Conservation (phyloP, 495 filamentous ascomycete species). For the Viridothelium virens region DNA sequence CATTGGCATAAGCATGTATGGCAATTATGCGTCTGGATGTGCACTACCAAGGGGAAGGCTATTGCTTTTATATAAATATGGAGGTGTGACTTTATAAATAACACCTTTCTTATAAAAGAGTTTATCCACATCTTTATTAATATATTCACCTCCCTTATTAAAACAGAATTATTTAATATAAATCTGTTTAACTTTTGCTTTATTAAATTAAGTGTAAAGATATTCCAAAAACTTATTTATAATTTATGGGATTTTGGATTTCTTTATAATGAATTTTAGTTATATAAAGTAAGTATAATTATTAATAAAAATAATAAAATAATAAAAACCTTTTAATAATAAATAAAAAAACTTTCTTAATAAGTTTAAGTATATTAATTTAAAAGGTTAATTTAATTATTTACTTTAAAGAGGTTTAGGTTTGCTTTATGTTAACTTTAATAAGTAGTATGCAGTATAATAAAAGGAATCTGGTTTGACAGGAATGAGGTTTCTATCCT, state of each 20-base stretch:
- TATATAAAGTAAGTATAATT: neutral
- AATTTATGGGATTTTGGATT: neutral
- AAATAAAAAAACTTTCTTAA: neutral
- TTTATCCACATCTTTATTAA: neutral
- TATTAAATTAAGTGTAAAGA: neutral
- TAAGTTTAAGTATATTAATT: neutral
- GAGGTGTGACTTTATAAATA: neutral
- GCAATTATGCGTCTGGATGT: no score
- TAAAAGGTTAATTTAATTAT: neutral
- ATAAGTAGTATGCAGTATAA: neutral
- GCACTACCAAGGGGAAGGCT: no score
- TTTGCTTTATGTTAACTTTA: neutral
- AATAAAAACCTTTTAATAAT: neutral
- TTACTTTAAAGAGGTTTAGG: neutral
- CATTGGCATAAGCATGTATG: no score
- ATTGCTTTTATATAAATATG: neutral
- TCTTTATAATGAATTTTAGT: neutral
- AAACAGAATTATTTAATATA: neutral
- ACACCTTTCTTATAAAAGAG: neutral
- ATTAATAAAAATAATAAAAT: neutral
- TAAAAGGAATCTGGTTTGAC: neutral
- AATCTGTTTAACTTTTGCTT: neutral
- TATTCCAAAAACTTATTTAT: neutral
- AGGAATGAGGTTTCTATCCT: neutral
- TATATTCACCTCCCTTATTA: neutral